phyloP scores from a whole-genome alignment of 2,329 filamentous ascomycete genomes.

The Fusarium torulosum region DNA sequence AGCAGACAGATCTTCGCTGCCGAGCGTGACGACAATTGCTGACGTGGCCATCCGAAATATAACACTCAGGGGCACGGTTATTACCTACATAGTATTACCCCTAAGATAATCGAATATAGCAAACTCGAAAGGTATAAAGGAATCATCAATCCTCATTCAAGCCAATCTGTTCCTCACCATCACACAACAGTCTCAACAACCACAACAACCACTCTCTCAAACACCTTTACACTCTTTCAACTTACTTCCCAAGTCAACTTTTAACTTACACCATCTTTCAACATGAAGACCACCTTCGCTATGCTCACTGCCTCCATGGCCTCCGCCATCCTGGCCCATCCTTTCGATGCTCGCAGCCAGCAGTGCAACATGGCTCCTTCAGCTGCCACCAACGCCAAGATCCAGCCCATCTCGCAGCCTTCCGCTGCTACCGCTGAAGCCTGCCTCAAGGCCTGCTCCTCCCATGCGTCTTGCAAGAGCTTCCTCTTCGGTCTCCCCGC shows the following conservation, averaged over 20 bases:
- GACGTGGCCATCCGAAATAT: too few species aligned
- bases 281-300: conserved; percentile 29
- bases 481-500: conserved; percentile 17
- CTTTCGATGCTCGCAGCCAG: conserved; percentile 25
- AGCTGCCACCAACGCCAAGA: background rate
- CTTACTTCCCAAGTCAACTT: background rate
- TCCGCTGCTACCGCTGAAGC: conserved; percentile 1
- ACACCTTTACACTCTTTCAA: conserved; percentile 4
- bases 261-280: conserved; percentile 14
- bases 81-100: too few species aligned
- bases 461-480: conserved; percentile 14
- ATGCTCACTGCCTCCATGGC: conserved; percentile 34
- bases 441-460: conserved; percentile 12
- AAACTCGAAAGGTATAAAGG: background rate
- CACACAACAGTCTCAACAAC: background rate
- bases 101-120: too few species aligned
- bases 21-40: too few species aligned
- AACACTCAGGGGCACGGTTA: too few species aligned
- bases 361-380: conserved; percentile 33
- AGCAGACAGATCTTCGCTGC: too few species aligned
- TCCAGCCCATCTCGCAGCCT: conserved; percentile 9
- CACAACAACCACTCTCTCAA: background rate
- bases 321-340: conserved; percentile 20
- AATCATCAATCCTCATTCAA: background rate
- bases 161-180: background rate